phyloP scores from a whole-genome alignment of 2,329 filamentous ascomycete genomes.

The Graphium sp. region DNA sequence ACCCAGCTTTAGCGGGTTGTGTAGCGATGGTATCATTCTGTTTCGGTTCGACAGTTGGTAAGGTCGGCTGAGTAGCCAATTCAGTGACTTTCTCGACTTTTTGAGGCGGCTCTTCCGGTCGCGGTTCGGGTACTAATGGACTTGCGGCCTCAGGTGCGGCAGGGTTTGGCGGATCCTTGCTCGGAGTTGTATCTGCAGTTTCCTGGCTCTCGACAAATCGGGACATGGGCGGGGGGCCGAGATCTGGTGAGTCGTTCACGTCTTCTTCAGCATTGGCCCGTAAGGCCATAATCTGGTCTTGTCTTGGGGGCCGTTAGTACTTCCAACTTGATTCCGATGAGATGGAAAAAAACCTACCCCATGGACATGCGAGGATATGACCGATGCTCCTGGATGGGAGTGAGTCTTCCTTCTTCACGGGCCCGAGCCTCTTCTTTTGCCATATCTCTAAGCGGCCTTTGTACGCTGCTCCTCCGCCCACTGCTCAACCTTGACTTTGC shows the following conservation, averaged over 20 bases:
- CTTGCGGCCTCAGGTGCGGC: constrained; percentile 1
- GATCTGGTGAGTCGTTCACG: constrained; percentile 46
- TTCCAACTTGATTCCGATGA: no score
- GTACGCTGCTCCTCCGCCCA: constrained; percentile 29
- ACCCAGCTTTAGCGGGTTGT: constrained; percentile 23
- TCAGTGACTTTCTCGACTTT: no score
- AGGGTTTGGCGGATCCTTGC: constrained; percentile 3
- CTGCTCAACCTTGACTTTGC: constrained; percentile 23
- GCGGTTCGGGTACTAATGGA: constrained; percentile 1
- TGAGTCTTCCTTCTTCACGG: constrained; percentile 35
- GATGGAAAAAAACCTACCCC: constrained; percentile 38
- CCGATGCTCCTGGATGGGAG: constrained; percentile 56
- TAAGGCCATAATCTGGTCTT: constrained; percentile 46
- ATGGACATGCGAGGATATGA: constrained; percentile 49
- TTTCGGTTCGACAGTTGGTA: no score
- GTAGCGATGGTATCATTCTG: constrained; percentile 6
- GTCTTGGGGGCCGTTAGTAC: no score
- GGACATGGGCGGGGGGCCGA: constrained; percentile 46
- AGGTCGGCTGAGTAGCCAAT: no score
- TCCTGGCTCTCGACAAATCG: constrained; percentile 41
- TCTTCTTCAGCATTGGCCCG: constrained; percentile 28
- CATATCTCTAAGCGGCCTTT: constrained; percentile 38
- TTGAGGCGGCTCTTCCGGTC: background rate
- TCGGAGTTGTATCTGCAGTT: constrained; percentile 21
- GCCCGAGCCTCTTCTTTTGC: constrained; percentile 35